phyloP scores from a whole-genome alignment of 148 eudicot species.

The Rhododendron williamsianum region DNA sequence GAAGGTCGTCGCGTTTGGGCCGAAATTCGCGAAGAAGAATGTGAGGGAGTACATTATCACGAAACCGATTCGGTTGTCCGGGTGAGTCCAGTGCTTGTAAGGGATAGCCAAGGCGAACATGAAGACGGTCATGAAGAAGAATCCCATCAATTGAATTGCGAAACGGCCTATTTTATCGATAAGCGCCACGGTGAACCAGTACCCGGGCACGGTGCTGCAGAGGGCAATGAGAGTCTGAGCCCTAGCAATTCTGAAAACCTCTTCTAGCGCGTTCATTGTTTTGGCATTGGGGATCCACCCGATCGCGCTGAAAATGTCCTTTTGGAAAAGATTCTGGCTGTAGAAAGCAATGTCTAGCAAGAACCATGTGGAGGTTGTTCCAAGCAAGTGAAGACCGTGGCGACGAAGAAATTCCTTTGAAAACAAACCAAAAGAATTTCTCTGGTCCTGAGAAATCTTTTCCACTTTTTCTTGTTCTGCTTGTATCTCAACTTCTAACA shows the following conservation, averaged over 20 bases:
- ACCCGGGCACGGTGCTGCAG: not conserved
- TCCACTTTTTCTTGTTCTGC: not conserved
- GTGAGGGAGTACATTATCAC: not conserved
- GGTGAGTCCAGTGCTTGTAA: slow-evolving; percentile 1
- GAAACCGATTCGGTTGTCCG: not conserved
- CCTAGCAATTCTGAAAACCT: not conserved
- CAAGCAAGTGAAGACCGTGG: slow-evolving; percentile 7
- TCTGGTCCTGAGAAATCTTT: not conserved
- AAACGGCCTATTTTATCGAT: not conserved
- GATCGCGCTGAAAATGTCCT: slow-evolving; percentile 5
- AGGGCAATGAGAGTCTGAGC: slow-evolving; percentile 3
- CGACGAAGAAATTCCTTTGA: not conserved
- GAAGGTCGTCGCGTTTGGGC: not conserved
- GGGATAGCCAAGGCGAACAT: slow-evolving; percentile 1
- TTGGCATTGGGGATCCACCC: not conserved
- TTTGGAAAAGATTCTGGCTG: slow-evolving; percentile 2
- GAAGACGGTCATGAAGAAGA: slow-evolving; percentile 4
- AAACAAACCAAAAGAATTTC: not conserved
- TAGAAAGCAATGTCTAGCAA: slow-evolving; percentile 8
- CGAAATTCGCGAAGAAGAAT: not conserved
- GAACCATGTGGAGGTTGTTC: not conserved
- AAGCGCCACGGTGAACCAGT: not conserved
- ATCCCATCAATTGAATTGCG: not conserved
- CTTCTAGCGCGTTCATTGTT: not conserved
- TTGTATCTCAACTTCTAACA: not conserved